phyloP scores from a whole-genome alignment of 2,329 filamentous ascomycete species.

The Aspergillus pseudoterreus region DNA sequence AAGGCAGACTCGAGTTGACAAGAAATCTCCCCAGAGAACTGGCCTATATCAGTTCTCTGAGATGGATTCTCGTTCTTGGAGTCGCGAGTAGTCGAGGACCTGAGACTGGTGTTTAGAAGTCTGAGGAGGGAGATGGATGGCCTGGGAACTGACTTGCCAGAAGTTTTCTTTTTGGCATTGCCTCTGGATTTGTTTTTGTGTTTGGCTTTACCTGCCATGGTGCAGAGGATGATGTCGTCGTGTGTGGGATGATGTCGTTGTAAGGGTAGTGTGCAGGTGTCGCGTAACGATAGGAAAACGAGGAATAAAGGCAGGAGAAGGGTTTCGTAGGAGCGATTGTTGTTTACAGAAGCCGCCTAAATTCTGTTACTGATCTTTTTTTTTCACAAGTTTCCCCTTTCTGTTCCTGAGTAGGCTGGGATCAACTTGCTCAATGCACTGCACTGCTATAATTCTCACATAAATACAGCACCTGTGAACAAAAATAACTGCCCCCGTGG shows the following conservation, averaged over 20 bases:
- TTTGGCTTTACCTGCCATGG: background rate
- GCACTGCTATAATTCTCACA: too few relatives aligned
- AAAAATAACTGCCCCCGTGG: too few relatives aligned
- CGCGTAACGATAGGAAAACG: background rate
- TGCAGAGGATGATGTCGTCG: background rate
- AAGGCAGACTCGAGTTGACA: slow-evolving; percentile 3
- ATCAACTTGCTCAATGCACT: too few relatives aligned
- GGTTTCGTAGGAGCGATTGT: background rate
- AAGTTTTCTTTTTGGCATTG: background rate
- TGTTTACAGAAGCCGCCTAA: background rate
- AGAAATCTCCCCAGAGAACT: slow-evolving; percentile 3
- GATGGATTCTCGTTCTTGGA: background rate
- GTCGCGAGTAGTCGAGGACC: background rate
- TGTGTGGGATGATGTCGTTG: too few relatives aligned
- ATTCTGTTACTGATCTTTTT: background rate
- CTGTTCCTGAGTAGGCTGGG: background rate
- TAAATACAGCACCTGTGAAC: too few relatives aligned
- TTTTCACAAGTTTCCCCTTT: background rate
- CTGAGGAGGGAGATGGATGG: background rate
- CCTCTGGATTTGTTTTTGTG: background rate
- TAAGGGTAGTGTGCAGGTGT: background rate
- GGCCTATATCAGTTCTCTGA: background rate
- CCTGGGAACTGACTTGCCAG: background rate
- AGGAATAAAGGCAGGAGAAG: background rate
- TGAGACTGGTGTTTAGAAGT: background rate